These are phyloP conservation scores for Lotus japonicus DNA, from an alignment of 306 rosid genomes.

Conservation along the genomic window DNA sequence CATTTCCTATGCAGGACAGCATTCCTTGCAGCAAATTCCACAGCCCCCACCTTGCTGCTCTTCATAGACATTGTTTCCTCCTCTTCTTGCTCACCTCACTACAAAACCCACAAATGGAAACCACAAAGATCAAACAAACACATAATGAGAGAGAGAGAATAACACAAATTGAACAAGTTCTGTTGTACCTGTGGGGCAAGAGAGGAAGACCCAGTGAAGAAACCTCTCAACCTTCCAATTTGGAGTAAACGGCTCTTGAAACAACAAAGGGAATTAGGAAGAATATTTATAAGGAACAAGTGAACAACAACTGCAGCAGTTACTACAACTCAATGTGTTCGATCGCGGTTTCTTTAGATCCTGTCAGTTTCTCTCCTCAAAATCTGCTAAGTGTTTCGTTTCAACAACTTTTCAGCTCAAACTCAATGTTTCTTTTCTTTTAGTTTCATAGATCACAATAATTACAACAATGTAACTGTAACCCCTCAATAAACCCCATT, in stretches of 20 bases:
- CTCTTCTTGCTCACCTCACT: constrained; percentile 14
- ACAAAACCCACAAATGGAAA: neutral
- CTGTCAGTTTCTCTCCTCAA: neutral
- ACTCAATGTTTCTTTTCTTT: neutral
- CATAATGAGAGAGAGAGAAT: neutral
- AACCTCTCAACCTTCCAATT: constrained; percentile 17
- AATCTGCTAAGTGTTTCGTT: constrained; percentile 3
- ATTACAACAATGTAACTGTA: neutral
- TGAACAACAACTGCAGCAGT: constrained; percentile 24
- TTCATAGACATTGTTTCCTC: constrained; percentile 47
- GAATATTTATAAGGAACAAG: neutral
- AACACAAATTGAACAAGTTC: neutral
- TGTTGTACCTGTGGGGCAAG: constrained; percentile 11
- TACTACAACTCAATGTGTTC: neutral
- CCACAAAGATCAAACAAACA: neutral
- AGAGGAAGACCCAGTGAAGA: constrained; percentile 21
- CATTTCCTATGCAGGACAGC: constrained; percentile 51
- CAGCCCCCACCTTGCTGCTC: constrained; percentile 51
- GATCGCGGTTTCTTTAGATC: constrained; percentile 15
- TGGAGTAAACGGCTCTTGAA: constrained; percentile 3
- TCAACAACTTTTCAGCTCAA: constrained; percentile 20
- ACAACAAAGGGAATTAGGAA: neutral
- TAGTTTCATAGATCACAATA: neutral
- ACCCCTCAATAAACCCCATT: too few relatives aligned
- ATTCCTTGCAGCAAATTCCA: constrained; percentile 37